A percentile compares a stretch with the other conserved stretches of the same genome.
phyloP scores from a whole-genome alignment of 176 grass and related monocot genomes.

The Echinochloa phyllopogon region DNA sequence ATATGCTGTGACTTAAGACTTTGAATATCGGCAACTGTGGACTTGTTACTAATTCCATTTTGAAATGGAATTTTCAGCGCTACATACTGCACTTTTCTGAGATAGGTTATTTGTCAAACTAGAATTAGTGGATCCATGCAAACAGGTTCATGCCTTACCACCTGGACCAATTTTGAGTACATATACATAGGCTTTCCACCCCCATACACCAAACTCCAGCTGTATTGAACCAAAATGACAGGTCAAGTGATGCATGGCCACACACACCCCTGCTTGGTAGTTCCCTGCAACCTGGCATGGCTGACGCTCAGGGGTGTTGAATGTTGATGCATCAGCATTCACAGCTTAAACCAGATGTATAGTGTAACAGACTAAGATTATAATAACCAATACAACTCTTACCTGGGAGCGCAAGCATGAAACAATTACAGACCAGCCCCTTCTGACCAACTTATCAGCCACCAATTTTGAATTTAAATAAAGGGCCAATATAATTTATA shows the following conservation, averaged over 20 bases:
- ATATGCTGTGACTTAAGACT: background rate
- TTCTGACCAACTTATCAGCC: background rate
- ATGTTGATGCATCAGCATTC: background rate
- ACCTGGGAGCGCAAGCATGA: background rate
- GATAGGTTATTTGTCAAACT: conserved; percentile 6
- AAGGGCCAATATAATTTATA: background rate
- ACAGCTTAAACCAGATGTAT: background rate
- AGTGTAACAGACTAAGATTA: background rate
- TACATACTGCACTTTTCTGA: background rate
- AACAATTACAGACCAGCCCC: background rate
- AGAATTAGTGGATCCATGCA: background rate
- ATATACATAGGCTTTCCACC: background rate
- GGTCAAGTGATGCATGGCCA: background rate
- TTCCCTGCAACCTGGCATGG: background rate
- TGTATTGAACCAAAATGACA: background rate
- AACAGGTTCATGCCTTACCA: background rate
- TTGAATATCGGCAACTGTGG: background rate
- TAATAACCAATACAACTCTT: background rate
- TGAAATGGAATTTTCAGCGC: conserved; percentile 13
- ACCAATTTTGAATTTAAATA: background rate
- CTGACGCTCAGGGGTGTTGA: background rate
- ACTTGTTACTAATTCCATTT: background rate
- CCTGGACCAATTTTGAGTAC: background rate
- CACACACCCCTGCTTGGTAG: background rate
- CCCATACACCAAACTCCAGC: background rate